phyloP scores from a whole-genome alignment of 1,284 basidiomycete genomes.

The Ustilago tritici region DNA sequence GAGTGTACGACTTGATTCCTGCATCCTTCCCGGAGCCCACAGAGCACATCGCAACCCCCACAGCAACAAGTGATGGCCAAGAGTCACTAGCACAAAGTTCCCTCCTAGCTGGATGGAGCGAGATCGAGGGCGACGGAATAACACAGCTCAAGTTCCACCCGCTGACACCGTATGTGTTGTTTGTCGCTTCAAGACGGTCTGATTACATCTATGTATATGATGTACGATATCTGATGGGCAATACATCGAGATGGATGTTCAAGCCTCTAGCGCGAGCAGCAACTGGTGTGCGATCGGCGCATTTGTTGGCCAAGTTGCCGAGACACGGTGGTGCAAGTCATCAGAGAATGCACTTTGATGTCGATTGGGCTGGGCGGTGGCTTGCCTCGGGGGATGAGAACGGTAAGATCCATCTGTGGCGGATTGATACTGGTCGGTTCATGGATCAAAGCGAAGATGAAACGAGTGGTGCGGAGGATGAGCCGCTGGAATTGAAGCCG shows the following conservation, averaged over 20 bases:
- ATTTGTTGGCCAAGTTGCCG: slow-evolving; percentile 43
- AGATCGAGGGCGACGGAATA: slow-evolving; percentile 54
- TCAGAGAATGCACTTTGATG: slow-evolving; percentile 57
- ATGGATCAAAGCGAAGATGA: slow-evolving; percentile 15
- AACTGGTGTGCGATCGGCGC: slow-evolving; percentile 24
- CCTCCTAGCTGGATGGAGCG: slow-evolving; percentile 59
- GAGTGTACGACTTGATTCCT: slow-evolving; percentile 45
- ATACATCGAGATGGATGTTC: slow-evolving; percentile 41
- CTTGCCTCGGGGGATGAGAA: slow-evolving; percentile 48
- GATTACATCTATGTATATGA: slow-evolving; percentile 56
- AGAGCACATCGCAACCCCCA: slow-evolving; percentile 24
- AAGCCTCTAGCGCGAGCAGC: slow-evolving; percentile 26
- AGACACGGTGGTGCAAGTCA: slow-evolving; percentile 27
- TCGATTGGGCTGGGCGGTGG: slow-evolving; percentile 57
- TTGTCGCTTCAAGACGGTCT: slow-evolving; percentile 50
- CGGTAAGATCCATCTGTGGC: slow-evolving; percentile 51
- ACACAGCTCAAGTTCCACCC: slow-evolving; percentile 60
- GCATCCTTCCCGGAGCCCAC: slow-evolving; percentile 20
- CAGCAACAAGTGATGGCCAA: background rate
- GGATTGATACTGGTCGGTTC: slow-evolving; percentile 34
- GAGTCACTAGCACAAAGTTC: slow-evolving; percentile 23
- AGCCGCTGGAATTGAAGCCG: slow-evolving; percentile 25
- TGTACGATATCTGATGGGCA: slow-evolving; percentile 48
- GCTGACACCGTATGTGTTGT: slow-evolving; percentile 49
- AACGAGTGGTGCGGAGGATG: background rate